phyloP scores from a whole-genome alignment of 805 yeast genomes.

The Kodamaea sagamina region DNA sequence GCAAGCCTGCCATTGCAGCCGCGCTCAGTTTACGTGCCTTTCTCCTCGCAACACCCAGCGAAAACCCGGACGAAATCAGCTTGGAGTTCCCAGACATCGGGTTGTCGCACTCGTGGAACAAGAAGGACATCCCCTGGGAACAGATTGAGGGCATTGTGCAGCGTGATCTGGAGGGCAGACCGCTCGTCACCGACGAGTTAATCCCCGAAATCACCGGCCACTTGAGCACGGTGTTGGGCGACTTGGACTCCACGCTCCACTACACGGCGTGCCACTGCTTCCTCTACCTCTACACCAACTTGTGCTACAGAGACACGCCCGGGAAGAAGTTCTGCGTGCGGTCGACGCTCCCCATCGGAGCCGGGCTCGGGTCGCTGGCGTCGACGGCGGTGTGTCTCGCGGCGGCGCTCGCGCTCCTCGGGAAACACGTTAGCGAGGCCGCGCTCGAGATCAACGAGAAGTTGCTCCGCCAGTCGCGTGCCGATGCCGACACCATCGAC shows the following conservation, averaged over 20 bases:
- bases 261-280: slow-evolving; percentile 81
- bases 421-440: slow-evolving; percentile 53
- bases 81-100: slow-evolving; percentile 85
- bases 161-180: slow-evolving; percentile 24
- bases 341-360: slow-evolving; percentile 91
- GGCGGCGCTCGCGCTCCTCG: slow-evolving; percentile 65
- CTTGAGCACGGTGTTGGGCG: slow-evolving; percentile 46
- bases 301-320: slow-evolving; percentile 49
- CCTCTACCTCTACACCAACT: slow-evolving; percentile 67
- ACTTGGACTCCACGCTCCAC: slow-evolving; percentile 58
- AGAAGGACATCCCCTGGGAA: slow-evolving; percentile 62
- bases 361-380: slow-evolving; percentile 95
- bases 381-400: slow-evolving; percentile 83
- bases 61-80: slow-evolving; percentile 43
- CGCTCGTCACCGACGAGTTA: slow-evolving; percentile 52
- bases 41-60: slow-evolving; percentile 57
- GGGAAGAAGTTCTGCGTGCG: slow-evolving; percentile 67
- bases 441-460: slow-evolving; percentile 34
- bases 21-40: slow-evolving; percentile 86
- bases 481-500: slow-evolving; percentile 65
- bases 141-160: slow-evolving; percentile 25
- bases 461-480: slow-evolving; percentile 21
- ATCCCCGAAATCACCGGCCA: slow-evolving; percentile 57
- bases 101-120: slow-evolving; percentile 64
- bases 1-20: slow-evolving; percentile 95